phyloP scores from a whole-genome alignment of 768 basidiomycete genomes.

The Rossbeevera mucosa region DNA sequence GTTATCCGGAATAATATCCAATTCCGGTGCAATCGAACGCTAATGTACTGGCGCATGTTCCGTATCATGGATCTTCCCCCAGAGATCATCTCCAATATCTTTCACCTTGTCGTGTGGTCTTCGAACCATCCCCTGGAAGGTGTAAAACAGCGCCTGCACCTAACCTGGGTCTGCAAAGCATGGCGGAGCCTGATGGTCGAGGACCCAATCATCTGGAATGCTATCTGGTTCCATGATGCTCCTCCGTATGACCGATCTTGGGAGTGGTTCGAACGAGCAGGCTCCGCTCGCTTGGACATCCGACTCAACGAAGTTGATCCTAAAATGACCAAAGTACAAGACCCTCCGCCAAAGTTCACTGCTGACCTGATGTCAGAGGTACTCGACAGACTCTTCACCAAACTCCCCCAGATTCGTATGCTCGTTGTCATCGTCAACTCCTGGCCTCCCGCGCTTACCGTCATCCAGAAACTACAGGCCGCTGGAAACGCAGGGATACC shows the following conservation, averaged over 20 bases:
- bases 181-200: slow-evolving; percentile 49
- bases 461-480: slow-evolving; percentile 46
- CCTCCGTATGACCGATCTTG: slow-evolving; percentile 49
- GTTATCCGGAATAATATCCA: slow-evolving; percentile 18
- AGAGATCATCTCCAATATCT: slow-evolving; percentile 63
- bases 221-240: slow-evolving; percentile 57
- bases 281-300: slow-evolving; percentile 52
- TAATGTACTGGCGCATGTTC: slow-evolving; percentile 42
- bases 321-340: slow-evolving; percentile 21
- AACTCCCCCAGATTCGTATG: slow-evolving; percentile 54
- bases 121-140: slow-evolving; percentile 32
- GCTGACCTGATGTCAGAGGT: slow-evolving; percentile 42
- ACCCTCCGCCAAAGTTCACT: slow-evolving; percentile 33
- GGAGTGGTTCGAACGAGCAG: slow-evolving; percentile 55
- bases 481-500: slow-evolving; percentile 32
- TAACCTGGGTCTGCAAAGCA: slow-evolving; percentile 56
- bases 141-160: slow-evolving; percentile 37
- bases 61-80: slow-evolving; percentile 58
- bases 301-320: slow-evolving; percentile 47
- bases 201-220: slow-evolving; percentile 58
- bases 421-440: slow-evolving; percentile 54
- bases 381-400: slow-evolving; percentile 47
- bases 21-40: slow-evolving; percentile 14
- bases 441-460: slow-evolving; percentile 49
- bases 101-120: slow-evolving; percentile 59